Percentiles rank a stretch among this genome's conserved stretches.
These are phyloP conservation scores for Capronia coronata DNA, from an alignment of 2,329 filamentous ascomycete genomes.

Conservation along the genomic window DNA sequence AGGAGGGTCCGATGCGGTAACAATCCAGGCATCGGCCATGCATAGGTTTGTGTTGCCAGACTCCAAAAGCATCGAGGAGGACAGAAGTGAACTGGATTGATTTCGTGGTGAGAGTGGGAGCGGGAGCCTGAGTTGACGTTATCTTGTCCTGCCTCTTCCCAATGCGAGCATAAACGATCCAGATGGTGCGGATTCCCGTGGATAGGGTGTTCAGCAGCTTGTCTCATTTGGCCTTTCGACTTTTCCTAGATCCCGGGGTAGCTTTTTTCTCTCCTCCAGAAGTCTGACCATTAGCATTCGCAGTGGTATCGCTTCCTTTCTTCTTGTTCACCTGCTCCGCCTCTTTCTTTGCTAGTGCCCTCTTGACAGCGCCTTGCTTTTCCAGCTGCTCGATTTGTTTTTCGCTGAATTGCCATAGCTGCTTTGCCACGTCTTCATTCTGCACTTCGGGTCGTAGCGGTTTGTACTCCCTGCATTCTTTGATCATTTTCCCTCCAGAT, in stretches of 20 bases:
- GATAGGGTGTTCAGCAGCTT: background rate
- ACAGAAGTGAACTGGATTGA: too few relatives aligned
- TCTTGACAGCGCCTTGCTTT: conserved; percentile 64
- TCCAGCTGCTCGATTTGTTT: conserved; percentile 74
- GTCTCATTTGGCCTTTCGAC: conserved; percentile 32
- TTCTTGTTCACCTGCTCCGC: conserved; percentile 29
- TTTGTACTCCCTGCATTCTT: conserved; percentile 76
- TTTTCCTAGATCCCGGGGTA: conserved; percentile 37
- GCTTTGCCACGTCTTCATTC: conserved; percentile 73
- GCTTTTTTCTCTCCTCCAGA: conserved; percentile 28
- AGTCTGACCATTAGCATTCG: conserved; percentile 12
- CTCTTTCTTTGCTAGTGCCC: conserved; percentile 53
- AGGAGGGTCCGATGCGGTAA: too few relatives aligned
- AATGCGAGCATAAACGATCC: conserved; percentile 5
- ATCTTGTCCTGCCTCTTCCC: background rate
- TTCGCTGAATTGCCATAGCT: conserved; percentile 85
- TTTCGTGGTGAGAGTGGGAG: too few relatives aligned
- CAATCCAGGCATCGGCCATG: too few relatives aligned
- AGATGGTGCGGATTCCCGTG: too few relatives aligned
- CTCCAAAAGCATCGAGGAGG: too few relatives aligned
- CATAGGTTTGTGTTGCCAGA: too few relatives aligned
- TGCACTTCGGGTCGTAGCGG: conserved; percentile 66
- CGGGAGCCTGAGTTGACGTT: too few relatives aligned
- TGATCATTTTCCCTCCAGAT: conserved; percentile 66
- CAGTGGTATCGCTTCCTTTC: conserved; percentile 21